phyloP scores from a whole-genome alignment of 352 stramenopile genomes.

The Achlya hypogyna region DNA sequence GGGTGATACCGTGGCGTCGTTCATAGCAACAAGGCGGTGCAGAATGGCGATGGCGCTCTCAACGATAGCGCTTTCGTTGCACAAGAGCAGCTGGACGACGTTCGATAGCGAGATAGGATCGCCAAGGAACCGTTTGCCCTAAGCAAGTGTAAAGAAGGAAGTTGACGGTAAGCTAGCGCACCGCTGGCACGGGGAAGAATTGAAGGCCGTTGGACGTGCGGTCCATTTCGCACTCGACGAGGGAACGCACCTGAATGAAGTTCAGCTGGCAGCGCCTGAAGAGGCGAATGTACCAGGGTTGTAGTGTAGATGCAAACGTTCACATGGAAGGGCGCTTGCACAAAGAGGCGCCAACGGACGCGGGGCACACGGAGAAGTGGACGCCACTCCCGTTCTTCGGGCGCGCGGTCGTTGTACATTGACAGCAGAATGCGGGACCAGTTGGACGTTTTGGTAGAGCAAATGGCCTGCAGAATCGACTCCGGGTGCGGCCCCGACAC shows the following conservation, averaged over 20 bases:
- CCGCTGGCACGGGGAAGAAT: slow-evolving; percentile 4
- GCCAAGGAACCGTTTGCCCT: slow-evolving; percentile 27
- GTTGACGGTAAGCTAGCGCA: neutral
- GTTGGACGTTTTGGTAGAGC: slow-evolving; percentile 4
- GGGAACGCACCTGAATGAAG: neutral
- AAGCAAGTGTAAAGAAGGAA: neutral
- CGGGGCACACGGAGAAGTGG: slow-evolving; percentile 10
- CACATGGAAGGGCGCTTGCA: slow-evolving; percentile 12
- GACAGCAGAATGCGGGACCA: slow-evolving; percentile 7
- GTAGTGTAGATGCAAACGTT: slow-evolving; percentile 18
- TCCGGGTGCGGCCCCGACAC: slow-evolving; percentile 10
- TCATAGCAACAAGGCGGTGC: slow-evolving; percentile 23
- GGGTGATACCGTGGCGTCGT: slow-evolving; percentile 37
- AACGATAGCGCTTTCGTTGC: slow-evolving; percentile 8
- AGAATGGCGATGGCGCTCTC: slow-evolving; percentile 13
- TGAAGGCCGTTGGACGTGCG: neutral
- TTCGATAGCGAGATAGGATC: slow-evolving; percentile 36
- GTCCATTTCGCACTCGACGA: slow-evolving; percentile 11
- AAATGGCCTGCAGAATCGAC: slow-evolving; percentile 8
- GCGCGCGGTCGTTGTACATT: slow-evolving; percentile 13
- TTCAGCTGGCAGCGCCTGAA: neutral
- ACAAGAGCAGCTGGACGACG: slow-evolving; percentile 53
- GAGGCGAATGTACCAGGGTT: neutral
- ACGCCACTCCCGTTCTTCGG: slow-evolving; percentile 10
- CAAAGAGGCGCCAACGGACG: slow-evolving; percentile 11